These are phyloP conservation scores for Cydonia oblonga DNA, from an alignment of 331 rosid species.

Conservation along the genomic window DNA sequence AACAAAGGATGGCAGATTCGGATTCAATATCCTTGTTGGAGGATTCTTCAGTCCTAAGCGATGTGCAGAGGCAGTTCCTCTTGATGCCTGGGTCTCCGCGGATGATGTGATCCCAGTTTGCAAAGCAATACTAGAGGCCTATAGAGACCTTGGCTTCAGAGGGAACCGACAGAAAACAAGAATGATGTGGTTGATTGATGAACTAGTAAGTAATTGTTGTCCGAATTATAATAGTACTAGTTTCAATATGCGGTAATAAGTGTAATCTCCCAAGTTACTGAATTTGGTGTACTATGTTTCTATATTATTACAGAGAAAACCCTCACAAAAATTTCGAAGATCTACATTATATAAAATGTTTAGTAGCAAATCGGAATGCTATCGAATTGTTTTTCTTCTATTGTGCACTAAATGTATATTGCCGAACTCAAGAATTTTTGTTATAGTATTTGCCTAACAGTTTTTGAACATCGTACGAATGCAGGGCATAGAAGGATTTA, in stretches of 20 bases:
- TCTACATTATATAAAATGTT: not conserved
- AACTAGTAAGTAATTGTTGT: conserved; percentile 43
- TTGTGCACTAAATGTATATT: too few relatives aligned
- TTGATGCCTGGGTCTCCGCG: conserved; percentile 93
- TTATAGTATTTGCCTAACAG: not conserved
- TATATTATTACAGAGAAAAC: not conserved
- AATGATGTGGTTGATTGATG: conserved; percentile 98
- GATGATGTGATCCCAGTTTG: conserved; percentile 74
- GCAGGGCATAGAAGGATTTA: conserved; percentile 88
- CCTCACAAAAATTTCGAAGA: not conserved
- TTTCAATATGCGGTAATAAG: not conserved
- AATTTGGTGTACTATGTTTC: not conserved
- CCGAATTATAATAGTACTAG: not conserved
- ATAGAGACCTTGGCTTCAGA: conserved; percentile 81
- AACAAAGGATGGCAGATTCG: conserved; percentile 57
- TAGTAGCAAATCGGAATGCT: not conserved
- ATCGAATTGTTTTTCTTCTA: not conserved
- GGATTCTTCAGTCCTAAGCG: conserved; percentile 92
- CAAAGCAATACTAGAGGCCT: conserved; percentile 72
- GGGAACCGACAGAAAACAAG: conserved; percentile 83
- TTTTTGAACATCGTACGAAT: not conserved
- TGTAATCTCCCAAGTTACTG: not conserved
- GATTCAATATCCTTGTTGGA: conserved; percentile 85
- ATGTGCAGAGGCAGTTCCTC: conserved; percentile 83
- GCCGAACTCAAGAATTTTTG: too few relatives aligned